Percentiles rank a stretch among this genome's conserved stretches.
These are phyloP conservation scores for Pythium volutum DNA, from an alignment of 352 stramenopile genomes.

Conservation along the genomic window DNA sequence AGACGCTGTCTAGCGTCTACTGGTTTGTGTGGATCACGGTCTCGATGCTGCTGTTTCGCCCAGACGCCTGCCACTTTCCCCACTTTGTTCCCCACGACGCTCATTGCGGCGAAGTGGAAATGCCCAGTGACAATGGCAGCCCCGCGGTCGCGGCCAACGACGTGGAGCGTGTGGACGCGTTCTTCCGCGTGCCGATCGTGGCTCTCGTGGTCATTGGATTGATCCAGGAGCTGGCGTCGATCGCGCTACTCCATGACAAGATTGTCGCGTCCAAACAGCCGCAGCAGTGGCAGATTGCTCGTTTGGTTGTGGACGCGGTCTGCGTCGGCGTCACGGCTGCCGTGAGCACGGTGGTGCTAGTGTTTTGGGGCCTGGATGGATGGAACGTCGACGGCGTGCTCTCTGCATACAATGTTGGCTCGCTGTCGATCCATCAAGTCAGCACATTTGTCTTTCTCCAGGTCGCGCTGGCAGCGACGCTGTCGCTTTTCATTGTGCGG, in stretches of 20 bases:
- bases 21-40: slow-evolving; percentile 94
- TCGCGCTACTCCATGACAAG: slow-evolving; percentile 15
- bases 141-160: slow-evolving; percentile 33
- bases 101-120: slow-evolving; percentile 26
- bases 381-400: slow-evolving; percentile 75
- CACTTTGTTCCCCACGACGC: slow-evolving; percentile 58
- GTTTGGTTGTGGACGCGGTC: slow-evolving; percentile 55
- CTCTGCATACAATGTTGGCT: slow-evolving; percentile 46
- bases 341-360: slow-evolving; percentile 77
- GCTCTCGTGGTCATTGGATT: slow-evolving; percentile 42
- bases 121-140: slow-evolving; percentile 26
- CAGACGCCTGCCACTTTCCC: slow-evolving; percentile 66
- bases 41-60: slow-evolving; percentile 87
- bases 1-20: slow-evolving; percentile 90
- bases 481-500: slow-evolving; percentile 90
- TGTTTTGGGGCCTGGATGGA: slow-evolving; percentile 83
- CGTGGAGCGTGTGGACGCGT: slow-evolving; percentile 46
- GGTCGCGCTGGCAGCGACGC: slow-evolving; percentile 92
- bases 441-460: slow-evolving; percentile 94
- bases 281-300: slow-evolving; percentile 68
- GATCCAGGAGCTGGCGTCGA: slow-evolving; percentile 5
- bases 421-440: slow-evolving; percentile 87
- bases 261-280: slow-evolving; percentile 80
- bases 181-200: slow-evolving; percentile 93
- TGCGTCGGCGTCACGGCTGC: slow-evolving; percentile 75